Evolutionary conservation across 106 monocot genomes (phyloP).

Genomic region (Dendrobium nobile): DNA sequence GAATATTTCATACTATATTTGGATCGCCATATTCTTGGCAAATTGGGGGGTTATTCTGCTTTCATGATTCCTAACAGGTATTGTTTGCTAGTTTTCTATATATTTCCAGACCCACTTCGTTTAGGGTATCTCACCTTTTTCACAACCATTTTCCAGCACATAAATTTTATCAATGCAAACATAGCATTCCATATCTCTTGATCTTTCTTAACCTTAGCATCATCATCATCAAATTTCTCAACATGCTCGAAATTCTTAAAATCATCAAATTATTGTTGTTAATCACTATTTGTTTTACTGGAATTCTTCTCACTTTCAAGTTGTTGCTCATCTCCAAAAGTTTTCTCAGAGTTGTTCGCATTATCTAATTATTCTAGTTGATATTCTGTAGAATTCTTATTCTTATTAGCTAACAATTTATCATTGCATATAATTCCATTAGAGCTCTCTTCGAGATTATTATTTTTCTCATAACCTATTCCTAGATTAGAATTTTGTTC

Average conservation of each 20-base stretch:
- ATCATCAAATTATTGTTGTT: constrained; percentile 15
- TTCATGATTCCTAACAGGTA: constrained; percentile 61
- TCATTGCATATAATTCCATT: constrained; percentile 16
- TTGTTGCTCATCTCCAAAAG: constrained; percentile 11
- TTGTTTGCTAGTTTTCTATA: constrained; percentile 68
- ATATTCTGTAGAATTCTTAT: constrained; percentile 2
- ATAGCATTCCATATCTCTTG: constrained; percentile 35
- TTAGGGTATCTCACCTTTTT: constrained; percentile 44
- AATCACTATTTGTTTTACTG: constrained; percentile 2
- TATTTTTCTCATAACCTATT: constrained; percentile 2
- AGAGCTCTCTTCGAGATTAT: constrained; percentile 9
- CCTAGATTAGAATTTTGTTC: not conserved
- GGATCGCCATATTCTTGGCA: constrained; percentile 75
- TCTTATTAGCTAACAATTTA: constrained; percentile 6
- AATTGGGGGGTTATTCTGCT: constrained; percentile 47
- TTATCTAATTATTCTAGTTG: not conserved
- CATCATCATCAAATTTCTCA: constrained; percentile 16
- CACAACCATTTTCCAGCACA: constrained; percentile 80
- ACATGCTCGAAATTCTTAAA: constrained; percentile 7
- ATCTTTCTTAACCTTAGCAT: constrained; percentile 17
- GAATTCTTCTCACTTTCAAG: constrained; percentile 6
- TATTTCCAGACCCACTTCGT: constrained; percentile 67
- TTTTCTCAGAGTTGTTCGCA: constrained; percentile 8
- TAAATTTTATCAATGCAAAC: constrained; percentile 58
- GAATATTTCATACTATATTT: constrained; percentile 84